Base-by-base conservation (phyloP, 2,329 filamentous ascomycete genomes). In the Fusarium clavum region DNA sequence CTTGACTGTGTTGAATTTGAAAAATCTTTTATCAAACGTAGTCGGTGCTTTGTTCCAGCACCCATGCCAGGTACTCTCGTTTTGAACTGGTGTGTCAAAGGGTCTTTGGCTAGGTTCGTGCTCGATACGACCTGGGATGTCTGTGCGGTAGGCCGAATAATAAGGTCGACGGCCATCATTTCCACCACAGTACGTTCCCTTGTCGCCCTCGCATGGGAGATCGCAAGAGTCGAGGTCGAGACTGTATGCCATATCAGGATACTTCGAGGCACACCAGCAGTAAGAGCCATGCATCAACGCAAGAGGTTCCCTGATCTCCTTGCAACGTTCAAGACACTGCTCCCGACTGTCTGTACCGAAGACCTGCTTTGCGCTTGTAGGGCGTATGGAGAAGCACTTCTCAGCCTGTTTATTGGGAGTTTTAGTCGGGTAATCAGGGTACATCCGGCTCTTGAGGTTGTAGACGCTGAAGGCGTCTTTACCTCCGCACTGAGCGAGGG, bases 251-350 rank as follows among this genome's bases (percentile, higher is more conserved):
- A 2, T 1, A 1, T 40, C 34, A 27, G 66, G 65, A 13, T 53
- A 61, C 1, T 25, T 43, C 7, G 24, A 24, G 13, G 65, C 54
- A 20, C 65, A 69, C 41, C 25, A 54, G 12, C 65, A 69, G 2
- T 4, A 1, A 3, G 11, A 8, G 4, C 6, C 44, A 6, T 27
- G 43, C 10, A 69, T 14, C 11, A 69, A 1, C 0, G 61, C 56
- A n/a, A 67, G 14, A 1, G 20, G 12, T 5, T 16, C 7, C 0
- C 52, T 11, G 9, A 4, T 6, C 1, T 14, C 14, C 8, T 32
- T 57, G 6, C 64, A 67, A 4, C 22, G 30, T 3, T 32, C 32
- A 1, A 66, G 14, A 4, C 62, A 65, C 2, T 18, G 9, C 6
- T 11, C 25, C 2, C n/a, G 46, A 14, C 47, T 20, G 3, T 41